Conservation (phyloP, 2,329 filamentous ascomycete species). For the Verticillium klebahnii region DNA sequence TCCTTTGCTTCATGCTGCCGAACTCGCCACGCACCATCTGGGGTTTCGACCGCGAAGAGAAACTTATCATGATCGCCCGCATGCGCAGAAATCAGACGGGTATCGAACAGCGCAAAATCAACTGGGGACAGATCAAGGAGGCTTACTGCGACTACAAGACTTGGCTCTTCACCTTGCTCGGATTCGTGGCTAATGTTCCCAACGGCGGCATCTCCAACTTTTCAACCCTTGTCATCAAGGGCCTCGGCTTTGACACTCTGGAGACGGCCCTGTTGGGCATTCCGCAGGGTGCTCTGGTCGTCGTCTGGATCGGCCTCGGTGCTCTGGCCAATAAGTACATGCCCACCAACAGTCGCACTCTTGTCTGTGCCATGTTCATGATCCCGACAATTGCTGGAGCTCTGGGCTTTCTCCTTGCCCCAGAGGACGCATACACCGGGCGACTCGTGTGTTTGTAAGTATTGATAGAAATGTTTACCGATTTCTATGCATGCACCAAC, state of each 20-base stretch:
- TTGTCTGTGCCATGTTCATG: conserved; percentile 51
- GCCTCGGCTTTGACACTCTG: conserved; percentile 45
- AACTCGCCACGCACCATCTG: conserved; percentile 52
- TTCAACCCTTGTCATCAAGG: conserved; percentile 54
- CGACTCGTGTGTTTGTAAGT: conserved; percentile 50
- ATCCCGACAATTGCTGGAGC: conserved; percentile 55
- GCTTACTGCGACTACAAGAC: conserved; percentile 54
- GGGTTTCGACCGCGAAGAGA: conserved; percentile 45
- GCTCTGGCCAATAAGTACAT: conserved; percentile 31
- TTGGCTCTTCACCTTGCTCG: conserved; percentile 52
- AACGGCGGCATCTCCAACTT: conserved; percentile 60
- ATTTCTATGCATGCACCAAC: too few relatives aligned
- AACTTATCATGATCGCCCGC: conserved; percentile 49
- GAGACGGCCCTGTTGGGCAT: conserved; percentile 32
- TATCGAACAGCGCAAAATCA: conserved; percentile 51
- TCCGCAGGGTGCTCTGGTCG: conserved; percentile 29
- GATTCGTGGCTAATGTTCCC: conserved; percentile 46
- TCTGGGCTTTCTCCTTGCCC: conserved; percentile 52
- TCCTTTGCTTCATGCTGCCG: conserved; percentile 52
- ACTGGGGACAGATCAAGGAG: conserved; percentile 50
- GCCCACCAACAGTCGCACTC: conserved; percentile 42
- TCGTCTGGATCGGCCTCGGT: conserved; percentile 35
- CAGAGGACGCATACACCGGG: conserved; percentile 42
- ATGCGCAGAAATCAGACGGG: conserved; percentile 54
- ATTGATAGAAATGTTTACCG: too few relatives aligned